Evolutionary conservation across 2,329 filamentous ascomycete genomes (phyloP).

Genomic region (Nothopassalora personata): DNA sequence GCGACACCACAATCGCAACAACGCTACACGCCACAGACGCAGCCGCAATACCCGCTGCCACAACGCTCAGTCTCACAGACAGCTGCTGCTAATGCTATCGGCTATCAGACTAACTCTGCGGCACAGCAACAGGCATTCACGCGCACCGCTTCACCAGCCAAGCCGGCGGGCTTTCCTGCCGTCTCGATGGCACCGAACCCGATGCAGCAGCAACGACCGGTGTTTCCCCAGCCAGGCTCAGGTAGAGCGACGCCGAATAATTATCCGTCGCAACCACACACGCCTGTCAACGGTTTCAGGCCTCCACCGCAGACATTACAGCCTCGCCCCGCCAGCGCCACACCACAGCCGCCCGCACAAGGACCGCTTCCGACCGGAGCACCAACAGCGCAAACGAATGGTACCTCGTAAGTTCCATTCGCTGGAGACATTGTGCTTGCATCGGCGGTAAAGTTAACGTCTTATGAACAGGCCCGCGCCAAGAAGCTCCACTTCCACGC

Average conservation of each 20-base stretch:
- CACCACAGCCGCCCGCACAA: slow-evolving; percentile 22
- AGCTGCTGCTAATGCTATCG: slow-evolving; percentile 20
- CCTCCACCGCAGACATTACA: slow-evolving; percentile 14
- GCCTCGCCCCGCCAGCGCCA: slow-evolving; percentile 19
- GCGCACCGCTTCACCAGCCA: slow-evolving; percentile 27
- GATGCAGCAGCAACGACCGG: slow-evolving; percentile 13
- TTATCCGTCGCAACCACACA: slow-evolving; percentile 27
- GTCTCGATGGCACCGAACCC: slow-evolving; percentile 12
- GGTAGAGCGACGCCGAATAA: slow-evolving; percentile 27
- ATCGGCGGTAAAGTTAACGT: not conserved
- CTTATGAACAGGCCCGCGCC: not conserved
- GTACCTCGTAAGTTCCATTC: slow-evolving; percentile 15
- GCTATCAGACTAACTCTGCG: slow-evolving; percentile 22
- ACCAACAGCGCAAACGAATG: slow-evolving; percentile 14
- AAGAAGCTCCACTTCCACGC: not conserved
- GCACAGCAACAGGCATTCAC: slow-evolving; percentile 17
- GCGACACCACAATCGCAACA: slow-evolving; percentile 22
- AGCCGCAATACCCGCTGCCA: slow-evolving; percentile 15
- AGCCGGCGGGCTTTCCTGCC: slow-evolving; percentile 15
- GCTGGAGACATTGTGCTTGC: not conserved
- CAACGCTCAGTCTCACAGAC: slow-evolving; percentile 20
- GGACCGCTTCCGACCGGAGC: slow-evolving; percentile 2
- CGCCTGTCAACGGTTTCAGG: slow-evolving; percentile 28
- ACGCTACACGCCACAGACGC: slow-evolving; percentile 21
- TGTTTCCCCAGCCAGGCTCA: slow-evolving; percentile 24